A percentile compares a stretch with the other conserved stretches of the same genome.
Conservation (phyloP, 768 basidiomycete genomes). For the Suillus placidus region DNA sequence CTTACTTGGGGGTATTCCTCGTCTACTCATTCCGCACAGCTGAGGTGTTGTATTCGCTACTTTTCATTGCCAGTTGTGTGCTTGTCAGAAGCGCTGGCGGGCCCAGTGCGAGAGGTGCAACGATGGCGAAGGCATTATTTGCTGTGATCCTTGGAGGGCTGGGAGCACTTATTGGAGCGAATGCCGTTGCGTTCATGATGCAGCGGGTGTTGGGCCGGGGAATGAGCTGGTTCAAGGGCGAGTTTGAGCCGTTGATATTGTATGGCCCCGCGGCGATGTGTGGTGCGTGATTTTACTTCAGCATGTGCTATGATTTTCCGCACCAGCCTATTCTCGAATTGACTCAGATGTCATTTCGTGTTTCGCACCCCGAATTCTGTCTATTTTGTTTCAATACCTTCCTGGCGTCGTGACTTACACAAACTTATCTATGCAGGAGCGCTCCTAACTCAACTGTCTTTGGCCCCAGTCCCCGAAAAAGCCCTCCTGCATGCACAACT, state of each 20-base stretch:
- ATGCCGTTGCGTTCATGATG: slow-evolving; percentile 75
- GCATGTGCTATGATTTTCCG: too few species aligned
- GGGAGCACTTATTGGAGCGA: slow-evolving; percentile 65
- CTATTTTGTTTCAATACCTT: neutral
- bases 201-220: slow-evolving; percentile 57
- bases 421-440: slow-evolving; percentile 47
- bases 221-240: slow-evolving; percentile 86
- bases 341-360: neutral
- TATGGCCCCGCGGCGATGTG: slow-evolving; percentile 77
- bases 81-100: slow-evolving; percentile 40
- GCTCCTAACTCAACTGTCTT: slow-evolving; percentile 60
- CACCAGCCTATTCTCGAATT: neutral
- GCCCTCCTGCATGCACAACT: slow-evolving; percentile 58
- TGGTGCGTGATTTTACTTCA: slow-evolving; percentile 46
- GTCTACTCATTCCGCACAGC: slow-evolving; percentile 78
- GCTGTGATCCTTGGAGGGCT: slow-evolving; percentile 55
- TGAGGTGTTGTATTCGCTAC: slow-evolving; percentile 57
- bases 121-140: slow-evolving; percentile 43
- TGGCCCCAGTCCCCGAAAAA: slow-evolving; percentile 33
- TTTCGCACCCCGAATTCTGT: neutral
- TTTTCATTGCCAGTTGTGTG: slow-evolving; percentile 49
- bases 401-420: neutral
- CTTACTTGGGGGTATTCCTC: slow-evolving; percentile 66
- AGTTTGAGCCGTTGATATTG: slow-evolving; percentile 62
- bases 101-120: slow-evolving; percentile 14